These are phyloP conservation scores for Arctostaphylos glauca DNA, from an alignment of 148 eudicot genomes.

Conservation along the genomic window DNA sequence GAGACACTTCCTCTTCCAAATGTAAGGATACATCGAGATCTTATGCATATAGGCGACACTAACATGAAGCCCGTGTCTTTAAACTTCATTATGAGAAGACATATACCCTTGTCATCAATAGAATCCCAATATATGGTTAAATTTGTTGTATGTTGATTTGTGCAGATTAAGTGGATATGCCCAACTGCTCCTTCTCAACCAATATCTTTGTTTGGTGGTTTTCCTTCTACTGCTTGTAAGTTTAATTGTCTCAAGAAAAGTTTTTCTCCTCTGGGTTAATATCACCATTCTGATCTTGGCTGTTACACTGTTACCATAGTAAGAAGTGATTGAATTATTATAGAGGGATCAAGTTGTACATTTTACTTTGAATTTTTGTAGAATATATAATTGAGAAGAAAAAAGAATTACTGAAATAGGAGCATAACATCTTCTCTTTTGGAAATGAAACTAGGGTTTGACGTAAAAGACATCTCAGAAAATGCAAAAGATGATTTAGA, in stretches of 20 bases:
- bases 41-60: conserved; percentile 8
- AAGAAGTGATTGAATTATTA: neutral
- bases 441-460: conserved; percentile 63
- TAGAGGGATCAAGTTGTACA: conserved; percentile 14
- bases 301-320: neutral
- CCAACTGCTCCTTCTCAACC: conserved; percentile 19
- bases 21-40: conserved; percentile 44
- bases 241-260: neutral
- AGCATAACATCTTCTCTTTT: conserved; percentile 6
- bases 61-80: neutral
- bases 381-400: neutral
- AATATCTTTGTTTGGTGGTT: conserved; percentile 14
- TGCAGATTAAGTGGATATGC: conserved; percentile 16
- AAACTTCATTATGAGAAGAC: conserved; percentile 11
- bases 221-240: conserved; percentile 21
- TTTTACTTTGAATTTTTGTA: neutral
- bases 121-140: neutral
- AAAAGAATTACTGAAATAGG: conserved; percentile 13
- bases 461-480: conserved; percentile 79
- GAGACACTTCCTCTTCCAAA: conserved; percentile 94
- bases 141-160: neutral
- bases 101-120: neutral
- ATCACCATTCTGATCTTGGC: neutral
- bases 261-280: neutral
- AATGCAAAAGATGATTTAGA: conserved; percentile 71